phyloP scores from a whole-genome alignment of 2,329 filamentous ascomycete genomes.

The Paraconiothyrium sp. region DNA sequence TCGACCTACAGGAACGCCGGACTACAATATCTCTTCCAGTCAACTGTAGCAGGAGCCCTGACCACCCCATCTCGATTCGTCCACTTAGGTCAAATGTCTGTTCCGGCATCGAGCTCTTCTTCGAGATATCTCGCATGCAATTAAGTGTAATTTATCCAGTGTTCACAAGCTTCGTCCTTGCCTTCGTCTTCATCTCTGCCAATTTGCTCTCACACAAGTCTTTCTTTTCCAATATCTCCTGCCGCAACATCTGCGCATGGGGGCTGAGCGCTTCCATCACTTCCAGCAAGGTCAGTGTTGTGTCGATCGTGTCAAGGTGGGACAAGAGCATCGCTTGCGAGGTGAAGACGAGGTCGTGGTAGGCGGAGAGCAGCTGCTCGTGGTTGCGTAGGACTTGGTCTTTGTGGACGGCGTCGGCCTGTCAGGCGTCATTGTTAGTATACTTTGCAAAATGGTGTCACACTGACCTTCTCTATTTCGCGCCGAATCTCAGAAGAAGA shows the following conservation, averaged over 20 bases:
- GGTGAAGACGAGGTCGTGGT: not conserved
- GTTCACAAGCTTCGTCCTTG: not conserved
- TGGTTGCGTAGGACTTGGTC: not conserved
- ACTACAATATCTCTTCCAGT: not conserved
- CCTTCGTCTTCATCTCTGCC: not conserved
- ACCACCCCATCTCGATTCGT: not conserved
- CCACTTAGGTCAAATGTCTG: not conserved
- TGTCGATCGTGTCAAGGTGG: constrained; percentile 19
- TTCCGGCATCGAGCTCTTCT: not conserved
- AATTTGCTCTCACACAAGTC: constrained; percentile 6
- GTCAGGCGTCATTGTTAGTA: not conserved
- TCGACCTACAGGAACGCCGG: not conserved
- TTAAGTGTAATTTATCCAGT: not conserved
- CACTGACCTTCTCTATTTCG: constrained; percentile 5
- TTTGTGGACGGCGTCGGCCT: constrained; percentile 8
- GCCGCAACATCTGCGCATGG: not conserved
- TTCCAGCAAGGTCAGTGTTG: constrained; percentile 11
- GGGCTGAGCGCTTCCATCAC: constrained; percentile 16
- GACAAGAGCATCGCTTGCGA: constrained; percentile 6
- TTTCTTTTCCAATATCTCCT: constrained; percentile 17
- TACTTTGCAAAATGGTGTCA: too few relatives aligned
- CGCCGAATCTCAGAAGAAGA: not conserved
- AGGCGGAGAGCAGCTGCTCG: not conserved
- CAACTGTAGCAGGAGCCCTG: not conserved
- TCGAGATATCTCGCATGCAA: not conserved